Conservation (phyloP, 352 stramenopile genomes). For the Globisporangium megalacanthum region DNA sequence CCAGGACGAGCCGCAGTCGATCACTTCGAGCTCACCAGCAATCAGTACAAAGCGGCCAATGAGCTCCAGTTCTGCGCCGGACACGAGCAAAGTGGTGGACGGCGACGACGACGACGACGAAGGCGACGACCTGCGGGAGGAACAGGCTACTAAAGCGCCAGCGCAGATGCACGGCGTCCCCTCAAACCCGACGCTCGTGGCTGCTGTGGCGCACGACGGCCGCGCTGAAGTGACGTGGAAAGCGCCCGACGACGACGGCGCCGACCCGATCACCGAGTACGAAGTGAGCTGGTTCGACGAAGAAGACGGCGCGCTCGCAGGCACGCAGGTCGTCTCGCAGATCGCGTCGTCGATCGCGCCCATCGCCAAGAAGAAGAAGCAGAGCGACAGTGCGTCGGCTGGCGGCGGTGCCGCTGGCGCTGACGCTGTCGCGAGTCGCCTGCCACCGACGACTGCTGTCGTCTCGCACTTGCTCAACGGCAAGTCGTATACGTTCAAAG, state of each 20-base stretch:
- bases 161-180: conserved; percentile 47
- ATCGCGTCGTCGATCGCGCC: conserved; percentile 15
- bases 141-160: conserved; percentile 1
- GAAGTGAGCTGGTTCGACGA: conserved; percentile 63
- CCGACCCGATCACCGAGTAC: conserved; percentile 51
- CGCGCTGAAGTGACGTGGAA: conserved; percentile 60
- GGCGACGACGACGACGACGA: neutral
- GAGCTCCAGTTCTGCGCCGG: neutral
- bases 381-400: neutral
- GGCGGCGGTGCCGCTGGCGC: neutral
- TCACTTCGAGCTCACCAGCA: neutral
- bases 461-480: conserved; percentile 51
- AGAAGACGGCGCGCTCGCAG: conserved; percentile 29
- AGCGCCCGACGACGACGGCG: conserved; percentile 54
- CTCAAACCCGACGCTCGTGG: conserved; percentile 57
- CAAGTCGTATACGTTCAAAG: conserved; percentile 65
- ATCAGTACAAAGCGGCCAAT: neutral
- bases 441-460: conserved; percentile 30
- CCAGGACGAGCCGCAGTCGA: neutral
- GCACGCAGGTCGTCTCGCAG: conserved; percentile 31
- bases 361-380: conserved; percentile 7
- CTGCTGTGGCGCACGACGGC: conserved; percentile 41
- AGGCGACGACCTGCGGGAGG: neutral
- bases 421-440: neutral
- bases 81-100: neutral